phyloP scores from a whole-genome alignment of 306 rosid genomes.

The Quercus berberidifolia region DNA sequence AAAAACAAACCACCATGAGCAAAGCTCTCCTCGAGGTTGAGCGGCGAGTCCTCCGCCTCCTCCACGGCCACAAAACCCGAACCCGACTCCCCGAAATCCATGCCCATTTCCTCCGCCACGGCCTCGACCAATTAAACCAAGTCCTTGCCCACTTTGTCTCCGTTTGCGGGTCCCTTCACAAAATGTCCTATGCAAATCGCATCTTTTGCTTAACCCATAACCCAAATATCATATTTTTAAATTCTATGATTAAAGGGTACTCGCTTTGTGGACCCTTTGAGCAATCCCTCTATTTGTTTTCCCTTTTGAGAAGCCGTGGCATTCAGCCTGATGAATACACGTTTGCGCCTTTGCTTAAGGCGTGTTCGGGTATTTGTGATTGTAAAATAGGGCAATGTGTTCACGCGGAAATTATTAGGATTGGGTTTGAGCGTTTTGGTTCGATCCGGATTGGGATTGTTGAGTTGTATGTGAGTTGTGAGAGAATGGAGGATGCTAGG shows the following conservation, averaged over 20 bases:
- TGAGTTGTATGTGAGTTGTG: conserved; percentile 47
- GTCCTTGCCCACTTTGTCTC: conserved; percentile 77
- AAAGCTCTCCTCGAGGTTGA: conserved; percentile 38
- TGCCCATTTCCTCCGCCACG: conserved; percentile 71
- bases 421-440: conserved; percentile 39
- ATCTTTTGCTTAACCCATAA: conserved; percentile 41
- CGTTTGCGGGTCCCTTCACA: conserved; percentile 41
- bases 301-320: conserved; percentile 36
- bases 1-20: conserved; percentile 30
- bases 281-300: conserved; percentile 42
- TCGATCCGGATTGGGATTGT: conserved; percentile 51
- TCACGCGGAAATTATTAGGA: conserved; percentile 36
- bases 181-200: conserved; percentile 48
- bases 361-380: conserved; percentile 44
- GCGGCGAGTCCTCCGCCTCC: conserved; percentile 59
- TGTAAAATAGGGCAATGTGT: conserved; percentile 43
- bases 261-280: conserved; percentile 56
- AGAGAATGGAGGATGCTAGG: conserved; percentile 44
- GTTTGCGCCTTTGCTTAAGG: conserved; percentile 63
- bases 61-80: conserved; percentile 57
- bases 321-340: conserved; percentile 56
- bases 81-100: conserved; percentile 59
- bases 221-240: conserved; percentile 70
- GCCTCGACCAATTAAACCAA: conserved; percentile 69
- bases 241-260: conserved; percentile 72